Conservation (phyloP, 192 early-diverging fungal genomes). For the Lobulomyces angularis region DNA sequence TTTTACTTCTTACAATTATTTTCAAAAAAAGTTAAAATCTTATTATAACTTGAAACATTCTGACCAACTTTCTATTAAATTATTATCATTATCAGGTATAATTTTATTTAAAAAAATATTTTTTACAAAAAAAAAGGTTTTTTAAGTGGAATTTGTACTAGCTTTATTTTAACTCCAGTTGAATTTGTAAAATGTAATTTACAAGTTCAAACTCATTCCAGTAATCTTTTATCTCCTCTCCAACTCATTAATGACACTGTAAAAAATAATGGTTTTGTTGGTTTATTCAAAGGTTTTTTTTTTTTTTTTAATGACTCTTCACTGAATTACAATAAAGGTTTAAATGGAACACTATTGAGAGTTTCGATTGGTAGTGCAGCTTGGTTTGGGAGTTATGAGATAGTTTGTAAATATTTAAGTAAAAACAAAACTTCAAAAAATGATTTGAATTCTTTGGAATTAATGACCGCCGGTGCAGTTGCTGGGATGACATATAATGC, state of each 20-base stretch:
- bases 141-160: constrained; percentile 77
- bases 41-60: too few relatives aligned
- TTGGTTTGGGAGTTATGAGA: constrained; percentile 96
- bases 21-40: too few relatives aligned
- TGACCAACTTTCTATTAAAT: too few relatives aligned
- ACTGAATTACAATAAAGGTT: too few relatives aligned
- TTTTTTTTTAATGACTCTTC: too few relatives aligned
- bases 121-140: too few relatives aligned
- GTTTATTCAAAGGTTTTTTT: constrained; percentile 67
- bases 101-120: too few relatives aligned
- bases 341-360: constrained; percentile 75
- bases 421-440: constrained; percentile 43
- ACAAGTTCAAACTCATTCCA: constrained; percentile 88
- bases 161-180: constrained; percentile 82
- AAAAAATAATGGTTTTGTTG: constrained; percentile 41
- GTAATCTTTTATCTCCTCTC: too few relatives aligned
- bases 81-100: too few relatives aligned
- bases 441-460: constrained; percentile 54
- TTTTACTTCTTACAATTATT: too few relatives aligned
- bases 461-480: constrained; percentile 79
- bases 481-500: constrained; percentile 86
- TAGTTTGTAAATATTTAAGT: constrained; percentile 45
- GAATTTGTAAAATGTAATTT: constrained; percentile 95
- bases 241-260: too few relatives aligned
- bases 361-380: constrained; percentile 81